Evolutionary conservation across 2,329 filamentous ascomycete species (phyloP).

Genomic region (Arthroderma sp.): DNA sequence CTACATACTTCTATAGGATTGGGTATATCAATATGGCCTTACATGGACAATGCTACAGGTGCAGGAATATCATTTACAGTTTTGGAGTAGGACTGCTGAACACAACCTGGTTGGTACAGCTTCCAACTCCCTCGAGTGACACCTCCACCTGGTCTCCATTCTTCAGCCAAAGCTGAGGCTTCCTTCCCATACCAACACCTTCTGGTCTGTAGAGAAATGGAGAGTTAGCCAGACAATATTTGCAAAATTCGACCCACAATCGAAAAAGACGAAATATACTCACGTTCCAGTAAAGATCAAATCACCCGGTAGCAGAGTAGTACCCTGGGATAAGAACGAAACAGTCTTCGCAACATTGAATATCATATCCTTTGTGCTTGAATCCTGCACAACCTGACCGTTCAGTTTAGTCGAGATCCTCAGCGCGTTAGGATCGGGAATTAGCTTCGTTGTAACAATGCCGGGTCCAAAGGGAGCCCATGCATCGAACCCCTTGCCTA

Average conservation of each 20-base stretch:
- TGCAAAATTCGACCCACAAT: background rate
- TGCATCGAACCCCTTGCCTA: constrained; percentile 62
- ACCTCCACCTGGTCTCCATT: constrained; percentile 60
- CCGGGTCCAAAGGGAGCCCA: constrained; percentile 64
- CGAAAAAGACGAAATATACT: constrained; percentile 14
- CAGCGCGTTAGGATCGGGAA: constrained; percentile 29
- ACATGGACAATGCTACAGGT: no score
- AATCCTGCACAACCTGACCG: constrained; percentile 36
- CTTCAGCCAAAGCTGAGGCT: constrained; percentile 54
- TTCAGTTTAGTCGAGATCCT: constrained; percentile 36
- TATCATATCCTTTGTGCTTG: constrained; percentile 36
- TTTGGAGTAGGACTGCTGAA: constrained; percentile 30
- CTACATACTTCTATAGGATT: background rate
- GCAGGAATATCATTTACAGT: constrained; percentile 15
- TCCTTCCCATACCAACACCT: constrained; percentile 58
- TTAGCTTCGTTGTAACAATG: constrained; percentile 46
- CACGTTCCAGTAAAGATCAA: constrained; percentile 34
- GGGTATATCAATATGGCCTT: no score
- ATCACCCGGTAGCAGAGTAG: constrained; percentile 29
- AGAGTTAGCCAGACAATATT: background rate
- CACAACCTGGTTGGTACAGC: constrained; percentile 33
- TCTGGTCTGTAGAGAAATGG: constrained; percentile 43
- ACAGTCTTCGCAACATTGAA: constrained; percentile 36
- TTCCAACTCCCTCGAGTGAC: constrained; percentile 51
- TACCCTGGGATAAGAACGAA: constrained; percentile 34